Base-by-base conservation (phyloP, 805 yeast species). In the Naumovozyma castellii region DNA sequence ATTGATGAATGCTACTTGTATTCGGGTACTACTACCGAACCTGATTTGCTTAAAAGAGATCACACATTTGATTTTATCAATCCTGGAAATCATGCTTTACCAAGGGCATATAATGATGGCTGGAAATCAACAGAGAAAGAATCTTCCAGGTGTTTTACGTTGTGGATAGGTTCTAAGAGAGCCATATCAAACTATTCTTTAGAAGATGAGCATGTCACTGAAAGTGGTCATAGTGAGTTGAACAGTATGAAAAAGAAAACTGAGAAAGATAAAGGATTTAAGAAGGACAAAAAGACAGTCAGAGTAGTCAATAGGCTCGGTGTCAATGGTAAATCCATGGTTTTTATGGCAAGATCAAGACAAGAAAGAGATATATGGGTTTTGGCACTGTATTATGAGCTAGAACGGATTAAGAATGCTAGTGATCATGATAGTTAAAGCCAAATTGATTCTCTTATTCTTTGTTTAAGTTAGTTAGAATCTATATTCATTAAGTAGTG, bases 281-380 rank as follows among this genome's bases (percentile, higher is more conserved):
- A 29, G 13, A 12, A 9, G 15, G 13, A 29, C 15, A 9, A 9
- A 12, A n/a, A n/a, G 32, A 29, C 14, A 29, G 13, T 29, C 5
- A 6, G 15, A 17, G 8, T 73, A 53, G 72, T 72, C 3, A 65
- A 71, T 14, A 69, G 74, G 39, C 59, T 82, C 30, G 90, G 88
- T 4, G 72, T 75, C 2, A 71, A 79, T 1, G 92, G 95, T 1
- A 68, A 68, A 38, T 70, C 78, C 34, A 66, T 82, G 64, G 79
- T 82, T 2, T 87, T 88, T 54, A 70, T 86, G 74, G 80, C 95
- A 8, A 61, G 87, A 35, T 84, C 95, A 1, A 64, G 90, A 31
- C 81, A 81, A 45, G 95, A 86, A 49, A 67, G 88, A 39, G 96
- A 90, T 52, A 45, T 75, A 25, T 88, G 97, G 97, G 88, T 84